phyloP scores from a whole-genome alignment of 495 filamentous ascomycete species.

The Patellaria atrata region DNA sequence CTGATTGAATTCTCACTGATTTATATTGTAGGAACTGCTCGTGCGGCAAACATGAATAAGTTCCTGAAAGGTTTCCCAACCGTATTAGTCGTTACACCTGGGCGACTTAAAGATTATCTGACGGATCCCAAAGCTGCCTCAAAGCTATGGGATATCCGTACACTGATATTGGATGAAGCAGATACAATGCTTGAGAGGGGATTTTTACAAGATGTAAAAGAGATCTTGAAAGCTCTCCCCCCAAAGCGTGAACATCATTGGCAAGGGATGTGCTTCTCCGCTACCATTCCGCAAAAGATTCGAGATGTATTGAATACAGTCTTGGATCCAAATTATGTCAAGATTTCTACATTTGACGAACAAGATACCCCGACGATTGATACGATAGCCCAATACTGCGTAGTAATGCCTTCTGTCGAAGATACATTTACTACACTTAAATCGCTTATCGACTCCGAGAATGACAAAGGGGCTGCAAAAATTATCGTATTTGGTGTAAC shows the following conservation, averaged over 20 bases:
- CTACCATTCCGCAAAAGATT: conserved; percentile 50
- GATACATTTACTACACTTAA: conserved; percentile 38
- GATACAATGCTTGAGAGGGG: conserved; percentile 54
- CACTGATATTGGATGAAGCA: conserved; percentile 51
- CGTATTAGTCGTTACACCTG: conserved; percentile 49
- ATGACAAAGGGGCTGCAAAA: conserved; percentile 36
- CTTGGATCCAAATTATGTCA: conserved; percentile 39
- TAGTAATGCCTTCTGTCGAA: conserved; percentile 35
- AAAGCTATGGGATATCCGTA: conserved; percentile 37
- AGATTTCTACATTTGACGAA: conserved; percentile 46
- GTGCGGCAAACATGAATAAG: conserved; percentile 30
- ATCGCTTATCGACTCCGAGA: conserved; percentile 13
- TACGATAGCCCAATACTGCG: conserved; percentile 44
- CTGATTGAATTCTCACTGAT: too few relatives aligned
- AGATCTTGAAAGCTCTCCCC: conserved; percentile 43
- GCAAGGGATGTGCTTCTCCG: conserved; percentile 61
- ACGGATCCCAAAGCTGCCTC: conserved; percentile 30
- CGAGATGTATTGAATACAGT: conserved; percentile 44
- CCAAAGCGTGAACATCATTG: conserved; percentile 39
- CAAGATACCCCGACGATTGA: conserved; percentile 48
- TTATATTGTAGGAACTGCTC: too few relatives aligned
- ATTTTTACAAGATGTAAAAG: conserved; percentile 42
- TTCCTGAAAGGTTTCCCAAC: conserved; percentile 37
- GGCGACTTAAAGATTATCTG: conserved; percentile 48
- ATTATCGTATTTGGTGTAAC: conserved; percentile 57